These are phyloP conservation scores for Blepharisma stoltei DNA, from an alignment of 73 alveolate genomes.

Conservation along the genomic window DNA sequence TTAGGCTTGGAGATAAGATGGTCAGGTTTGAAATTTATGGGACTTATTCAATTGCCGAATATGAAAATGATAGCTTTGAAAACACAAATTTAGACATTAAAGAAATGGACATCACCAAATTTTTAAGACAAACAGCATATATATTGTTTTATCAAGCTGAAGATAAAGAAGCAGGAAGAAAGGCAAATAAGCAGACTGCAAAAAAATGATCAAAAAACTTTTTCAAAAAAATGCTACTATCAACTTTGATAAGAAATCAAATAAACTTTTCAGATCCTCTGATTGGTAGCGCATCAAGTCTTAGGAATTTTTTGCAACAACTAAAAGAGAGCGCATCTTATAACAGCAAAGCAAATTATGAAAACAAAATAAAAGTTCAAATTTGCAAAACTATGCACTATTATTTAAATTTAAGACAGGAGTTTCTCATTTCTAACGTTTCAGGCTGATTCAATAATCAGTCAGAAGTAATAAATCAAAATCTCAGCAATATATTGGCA, in stretches of 20 bases:
- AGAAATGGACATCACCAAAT: neutral
- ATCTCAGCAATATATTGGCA: neutral
- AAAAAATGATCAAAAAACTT: neutral
- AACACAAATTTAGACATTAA: neutral
- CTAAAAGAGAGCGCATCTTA: neutral
- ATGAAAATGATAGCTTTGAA: neutral
- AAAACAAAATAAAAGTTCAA: neutral
- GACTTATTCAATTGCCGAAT: neutral
- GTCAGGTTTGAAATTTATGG: neutral
- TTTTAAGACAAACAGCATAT: neutral
- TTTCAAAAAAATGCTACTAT: neutral
- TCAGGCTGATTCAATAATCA: conserved; percentile 1
- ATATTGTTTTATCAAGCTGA: neutral
- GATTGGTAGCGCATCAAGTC: neutral
- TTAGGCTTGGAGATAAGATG: neutral
- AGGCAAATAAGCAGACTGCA: neutral
- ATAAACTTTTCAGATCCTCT: neutral
- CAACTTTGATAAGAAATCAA: neutral
- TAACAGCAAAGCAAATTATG: neutral
- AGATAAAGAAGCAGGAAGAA: neutral
- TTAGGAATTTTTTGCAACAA: neutral
- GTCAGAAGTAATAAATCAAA: neutral
- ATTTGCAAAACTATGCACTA: conserved; percentile 14
- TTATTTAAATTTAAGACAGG: conserved; percentile 16
- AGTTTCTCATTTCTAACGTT: conserved; percentile 1